Base-by-base conservation (phyloP, 139 green algal genomes). In the Ettlia oleoabundans region DNA sequence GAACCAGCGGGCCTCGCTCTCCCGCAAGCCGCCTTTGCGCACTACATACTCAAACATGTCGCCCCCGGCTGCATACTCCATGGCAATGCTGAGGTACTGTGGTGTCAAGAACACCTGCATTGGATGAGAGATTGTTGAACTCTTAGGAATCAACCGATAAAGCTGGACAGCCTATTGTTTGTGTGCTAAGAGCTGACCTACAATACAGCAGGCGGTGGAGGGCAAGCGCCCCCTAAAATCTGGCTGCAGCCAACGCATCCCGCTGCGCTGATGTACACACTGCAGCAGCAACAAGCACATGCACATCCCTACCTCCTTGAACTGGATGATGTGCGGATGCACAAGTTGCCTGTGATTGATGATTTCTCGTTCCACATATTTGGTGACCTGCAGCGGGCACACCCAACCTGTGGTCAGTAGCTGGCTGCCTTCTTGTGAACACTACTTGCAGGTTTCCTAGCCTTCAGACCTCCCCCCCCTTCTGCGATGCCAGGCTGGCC, bases 281-380 rank as follows among this genome's bases (percentile, higher is more conserved):
- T n/a, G n/a, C n/a, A n/a, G n/a, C n/a, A n/a, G n/a, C n/a, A n/a
- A n/a, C n/a, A n/a, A n/a, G n/a, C n/a, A n/a, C n/a, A n/a, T n/a
- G n/a, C n/a, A n/a, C n/a, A n/a, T n/a, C n/a, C n/a, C n/a, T n/a
- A 97, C 94, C 90, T 98, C 95, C 68, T 97, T 96, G 89, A 94
- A 99, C 83, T 91, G 94, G 5, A 99, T 91, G 33, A 99, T 97
- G 90, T 99, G 97, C 7, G 97, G 97, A 82, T 99, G 97, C 37
- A 96, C 91, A 28, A 99, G 88, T 37, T 86, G 89, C 8, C 96
- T 85, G 78, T 99, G 97, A 80, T 99, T 99, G 43, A 98, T 74
- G 69, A 99, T 98, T 83, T 99, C 97, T 6, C 95, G 86, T 87
- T 98, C 92, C 40, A 99, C 97, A 89, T 99, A 99, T 80, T 99